Conservation (phyloP, 148 eudicot genomes). For the Amaranthus hypochondriacus region DNA sequence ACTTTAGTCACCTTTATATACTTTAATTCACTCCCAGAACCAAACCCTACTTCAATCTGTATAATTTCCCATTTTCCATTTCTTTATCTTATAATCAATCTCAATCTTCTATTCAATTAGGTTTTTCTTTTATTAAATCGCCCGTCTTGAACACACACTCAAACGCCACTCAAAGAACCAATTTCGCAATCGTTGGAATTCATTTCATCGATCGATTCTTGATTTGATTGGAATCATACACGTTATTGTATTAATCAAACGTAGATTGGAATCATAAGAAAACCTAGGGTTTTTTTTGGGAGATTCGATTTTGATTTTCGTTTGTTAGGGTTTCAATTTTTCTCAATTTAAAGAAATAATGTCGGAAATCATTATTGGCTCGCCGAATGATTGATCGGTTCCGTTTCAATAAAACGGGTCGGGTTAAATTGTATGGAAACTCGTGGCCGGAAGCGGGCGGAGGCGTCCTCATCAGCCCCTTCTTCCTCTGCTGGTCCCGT, state of each 20-base stretch:
- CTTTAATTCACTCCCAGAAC: background rate
- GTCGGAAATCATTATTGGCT: conserved; percentile 28
- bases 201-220: background rate
- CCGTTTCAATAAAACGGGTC: conserved; percentile 37
- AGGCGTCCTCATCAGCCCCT: conserved; percentile 89
- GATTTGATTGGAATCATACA: background rate
- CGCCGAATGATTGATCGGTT: conserved; percentile 43
- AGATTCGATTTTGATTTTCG: conserved; percentile 3
- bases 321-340: conserved; percentile 25
- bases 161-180: conserved; percentile 3
- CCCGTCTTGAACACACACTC: conserved; percentile 10
- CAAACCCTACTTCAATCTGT: background rate
- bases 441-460: conserved; percentile 99
- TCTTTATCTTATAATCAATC: background rate
- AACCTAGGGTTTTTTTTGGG: conserved; percentile 23
- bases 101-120: background rate
- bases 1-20: background rate
- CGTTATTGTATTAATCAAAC: background rate
- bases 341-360: background rate
- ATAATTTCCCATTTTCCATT: background rate
- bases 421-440: conserved; percentile 89
- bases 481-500: conserved; percentile 58
- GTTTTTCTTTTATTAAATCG: conserved; percentile 1
- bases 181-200: background rate
- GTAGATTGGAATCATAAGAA: background rate